A percentile compares a stretch with the other conserved stretches of the same genome.
These are phyloP conservation scores for Corrigiola litoralis DNA, from an alignment of 179 eudicot genomes.

Conservation along the genomic window DNA sequence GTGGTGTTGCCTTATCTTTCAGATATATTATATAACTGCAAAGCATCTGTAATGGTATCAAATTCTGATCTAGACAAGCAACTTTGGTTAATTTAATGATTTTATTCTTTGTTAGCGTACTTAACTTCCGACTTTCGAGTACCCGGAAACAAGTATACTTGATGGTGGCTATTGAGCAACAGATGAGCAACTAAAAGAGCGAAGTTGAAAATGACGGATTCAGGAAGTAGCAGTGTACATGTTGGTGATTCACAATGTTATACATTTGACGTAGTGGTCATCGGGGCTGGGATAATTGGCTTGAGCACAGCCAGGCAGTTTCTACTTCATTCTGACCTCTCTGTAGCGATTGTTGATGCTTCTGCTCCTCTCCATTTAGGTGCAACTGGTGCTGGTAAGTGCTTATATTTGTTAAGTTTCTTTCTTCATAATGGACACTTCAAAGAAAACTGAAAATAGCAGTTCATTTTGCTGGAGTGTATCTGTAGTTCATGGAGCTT, in stretches of 20 bases:
- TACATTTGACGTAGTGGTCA: conserved; percentile 59
- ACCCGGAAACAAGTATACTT: background rate
- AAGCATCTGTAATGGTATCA: conserved; percentile 10
- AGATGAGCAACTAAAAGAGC: background rate
- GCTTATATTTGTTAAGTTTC: background rate
- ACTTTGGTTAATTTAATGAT: background rate
- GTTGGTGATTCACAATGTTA: background rate
- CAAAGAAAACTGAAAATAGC: background rate
- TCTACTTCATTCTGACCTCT: conserved; percentile 54
- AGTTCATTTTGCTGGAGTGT: too few relatives aligned
- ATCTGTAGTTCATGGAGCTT: too few relatives aligned
- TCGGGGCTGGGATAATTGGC: conserved; percentile 89
- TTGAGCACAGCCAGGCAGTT: conserved; percentile 80
- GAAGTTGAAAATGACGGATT: conserved; percentile 11
- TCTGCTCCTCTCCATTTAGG: conserved; percentile 66
- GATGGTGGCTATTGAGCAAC: background rate
- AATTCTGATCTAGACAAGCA: background rate
- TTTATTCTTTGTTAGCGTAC: background rate
- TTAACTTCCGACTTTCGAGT: background rate
- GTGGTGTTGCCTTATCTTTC: background rate
- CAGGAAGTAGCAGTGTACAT: background rate
- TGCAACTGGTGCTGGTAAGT: conserved; percentile 62
- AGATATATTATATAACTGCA: conserved; percentile 4
- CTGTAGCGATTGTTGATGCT: conserved; percentile 87
- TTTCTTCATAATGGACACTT: background rate